Base-by-base conservation (phyloP, 345 rosid species). In the Iberis pinnata region DNA sequence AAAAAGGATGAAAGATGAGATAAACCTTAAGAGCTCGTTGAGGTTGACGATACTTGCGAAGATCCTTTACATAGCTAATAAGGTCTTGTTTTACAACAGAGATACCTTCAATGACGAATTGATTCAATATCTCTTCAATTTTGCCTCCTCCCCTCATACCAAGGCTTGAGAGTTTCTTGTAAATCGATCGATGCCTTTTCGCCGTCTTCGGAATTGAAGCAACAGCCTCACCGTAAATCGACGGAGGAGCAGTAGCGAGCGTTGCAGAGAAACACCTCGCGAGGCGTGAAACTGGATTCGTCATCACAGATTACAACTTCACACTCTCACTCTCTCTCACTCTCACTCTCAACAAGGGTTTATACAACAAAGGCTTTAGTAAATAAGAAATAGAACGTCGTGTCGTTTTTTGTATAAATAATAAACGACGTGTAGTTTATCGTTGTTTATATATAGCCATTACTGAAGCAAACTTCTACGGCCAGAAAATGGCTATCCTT, bases 21-120 rank as follows among this genome's bases (percentile, higher is more conserved):
- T 58, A 42, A 47, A 84, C 94, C 88, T 88, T 77, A 45, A 81
- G 80, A 24, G 86, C 87, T 24, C 76, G 77, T 41, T 76, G 60
- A 50, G 66, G 73, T 31, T 69, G 78, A n/a, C 71, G 65, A 68
- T 56, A 68, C 52, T 56, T 76, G 60, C 95, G 93, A 43, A 89
- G 80, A 68, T 72, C 71, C 61, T 40, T 78, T 46, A 77, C 43
- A 71, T 73, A 74, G 18, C 68, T 50, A 53, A 40, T 16, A 12
- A 83, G 86, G 6, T 67, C 78, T 5, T 17, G 18, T 49, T 75
- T 83, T 8, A 43, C 17, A 6, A 77, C 13, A 45, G 45, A 8
- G 9, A 54, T 65, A 7, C 84, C 89, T 35, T 89, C 89, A 84
- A 64, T 63, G 16, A 59, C 13, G 45, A 67, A 65, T 12, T 77